A percentile compares a stretch with the other conserved stretches of the same genome.
Conservation (phyloP, 2,329 filamentous ascomycete genomes). For the Pseudogymnoascus sp. region DNA sequence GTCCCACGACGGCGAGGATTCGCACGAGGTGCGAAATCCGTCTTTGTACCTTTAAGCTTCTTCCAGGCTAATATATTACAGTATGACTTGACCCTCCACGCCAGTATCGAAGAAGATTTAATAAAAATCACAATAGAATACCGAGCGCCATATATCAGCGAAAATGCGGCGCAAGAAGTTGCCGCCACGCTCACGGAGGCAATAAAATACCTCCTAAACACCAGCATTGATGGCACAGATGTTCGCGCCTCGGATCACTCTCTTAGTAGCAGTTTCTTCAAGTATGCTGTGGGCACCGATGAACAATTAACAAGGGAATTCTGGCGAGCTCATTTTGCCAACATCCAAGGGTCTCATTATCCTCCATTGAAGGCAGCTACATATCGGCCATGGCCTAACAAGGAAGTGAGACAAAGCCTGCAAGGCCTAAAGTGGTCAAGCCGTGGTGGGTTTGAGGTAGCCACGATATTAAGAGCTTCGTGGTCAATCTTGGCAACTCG, state of each 20-base stretch:
- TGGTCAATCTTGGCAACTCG: background rate
- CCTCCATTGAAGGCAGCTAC: background rate
- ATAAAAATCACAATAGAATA: background rate
- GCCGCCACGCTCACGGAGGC: background rate
- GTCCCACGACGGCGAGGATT: background rate
- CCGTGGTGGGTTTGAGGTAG: background rate
- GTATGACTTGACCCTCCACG: slow-evolving; percentile 10
- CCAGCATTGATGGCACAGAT: background rate
- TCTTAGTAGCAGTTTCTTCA: background rate
- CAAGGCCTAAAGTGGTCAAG: background rate
- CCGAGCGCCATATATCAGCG: background rate
- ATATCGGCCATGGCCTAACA: background rate
- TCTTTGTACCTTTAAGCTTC: background rate
- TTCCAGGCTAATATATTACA: background rate
- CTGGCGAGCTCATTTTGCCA: background rate
- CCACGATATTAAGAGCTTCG: background rate
- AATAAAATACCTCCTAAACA: background rate
- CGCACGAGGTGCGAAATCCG: background rate
- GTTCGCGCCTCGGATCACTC: background rate
- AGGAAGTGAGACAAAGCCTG: background rate
- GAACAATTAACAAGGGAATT: background rate
- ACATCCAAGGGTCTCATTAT: slow-evolving; percentile 1
- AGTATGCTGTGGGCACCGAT: background rate
- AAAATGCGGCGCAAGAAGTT: background rate
- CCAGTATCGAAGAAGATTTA: background rate